Base-by-base conservation (phyloP, 305 asterid genomes). In the Fraxinus paxiana region DNA sequence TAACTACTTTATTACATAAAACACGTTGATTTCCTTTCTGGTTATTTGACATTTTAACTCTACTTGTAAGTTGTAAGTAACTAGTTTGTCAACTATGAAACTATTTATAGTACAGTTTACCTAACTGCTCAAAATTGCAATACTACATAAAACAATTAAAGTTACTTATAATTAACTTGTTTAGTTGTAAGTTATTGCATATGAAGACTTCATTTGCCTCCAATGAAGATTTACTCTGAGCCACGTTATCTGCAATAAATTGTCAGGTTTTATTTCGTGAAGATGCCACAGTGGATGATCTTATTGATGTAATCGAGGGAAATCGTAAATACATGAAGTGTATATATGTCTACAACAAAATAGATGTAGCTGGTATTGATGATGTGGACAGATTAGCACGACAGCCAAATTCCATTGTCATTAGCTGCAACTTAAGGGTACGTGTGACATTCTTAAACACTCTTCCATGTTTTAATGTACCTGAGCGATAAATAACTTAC, bases 281-380 rank as follows among this genome's bases (percentile, higher is more conserved):
- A 88, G 98, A 96, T 89, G 98, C 98, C 15, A 94, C 98, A 4
- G 99, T 96, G 84, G 99, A 96, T 91, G 99, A 94, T 73, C 94
- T 94, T 46, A 96, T 96, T 17, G 99, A 96, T 84, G 99, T 96
- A 73, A 96, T 96, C 48, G 99, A 96, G 89, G 99, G 98, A 76
- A 96, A 96, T 71, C 94, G 99, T 84, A 96, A 96, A 91, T 96
- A 96, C 85, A 96, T 96, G 80, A 96, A 94, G 90, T 96, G 99
- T 63, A 88, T 96, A 13, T 96, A 96, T 75, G 99, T 96, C 76
- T 96, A 96, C 88, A 96, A 96, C 92, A 96, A 96, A 89, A 96
- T 96, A 77, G 99, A 96, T 88, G 99, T 96, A 35, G 85, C 94
- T 78, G 99, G 99, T 83, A 96, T 94, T 80, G 99, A 96, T 82